Percentiles rank a stretch among this genome's conserved stretches.
These are phyloP conservation scores for Nadsonia commutata DNA, from an alignment of 1,139 yeast species.

Conservation along the genomic window DNA sequence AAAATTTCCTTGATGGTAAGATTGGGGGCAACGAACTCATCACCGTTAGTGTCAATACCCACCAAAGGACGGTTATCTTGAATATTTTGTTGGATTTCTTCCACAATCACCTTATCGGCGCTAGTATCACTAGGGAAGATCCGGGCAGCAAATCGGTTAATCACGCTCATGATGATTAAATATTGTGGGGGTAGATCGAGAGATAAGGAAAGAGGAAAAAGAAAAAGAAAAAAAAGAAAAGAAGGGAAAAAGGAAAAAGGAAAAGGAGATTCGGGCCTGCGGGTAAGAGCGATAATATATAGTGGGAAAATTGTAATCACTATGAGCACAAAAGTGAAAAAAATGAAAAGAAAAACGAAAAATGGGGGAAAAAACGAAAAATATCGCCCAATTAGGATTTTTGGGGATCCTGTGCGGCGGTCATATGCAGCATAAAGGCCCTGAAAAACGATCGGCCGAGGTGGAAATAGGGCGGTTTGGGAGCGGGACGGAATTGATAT, in stretches of 20 bases:
- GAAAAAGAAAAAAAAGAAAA: background rate
- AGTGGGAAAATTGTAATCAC: too few relatives aligned
- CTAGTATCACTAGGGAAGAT: background rate
- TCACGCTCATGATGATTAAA: background rate
- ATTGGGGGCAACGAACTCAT: conserved; percentile 57
- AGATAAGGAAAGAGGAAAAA: background rate
- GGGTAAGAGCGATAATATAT: too few relatives aligned
- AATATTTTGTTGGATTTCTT: background rate
- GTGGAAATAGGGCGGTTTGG: too few relatives aligned
- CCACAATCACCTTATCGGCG: background rate
- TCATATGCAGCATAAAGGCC: too few relatives aligned
- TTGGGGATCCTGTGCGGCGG: too few relatives aligned
- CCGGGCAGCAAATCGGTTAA: background rate
- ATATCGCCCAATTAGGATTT: too few relatives aligned
- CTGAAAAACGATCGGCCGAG: too few relatives aligned
- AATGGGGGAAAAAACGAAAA: too few relatives aligned
- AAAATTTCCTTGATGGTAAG: conserved; percentile 59
- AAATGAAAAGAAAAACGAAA: too few relatives aligned
- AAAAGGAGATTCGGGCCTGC: too few relatives aligned
- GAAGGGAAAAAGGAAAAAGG: background rate
- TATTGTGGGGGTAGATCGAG: background rate
- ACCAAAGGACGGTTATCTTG: background rate
- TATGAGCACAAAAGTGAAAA: too few relatives aligned
- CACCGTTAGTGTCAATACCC: conserved; percentile 42
- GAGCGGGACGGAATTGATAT: too few relatives aligned